Percentiles rank a stretch among this genome's conserved stretches.
Conservation (phyloP, 1,139 yeast species). For the Geotrichum klebahnii region DNA sequence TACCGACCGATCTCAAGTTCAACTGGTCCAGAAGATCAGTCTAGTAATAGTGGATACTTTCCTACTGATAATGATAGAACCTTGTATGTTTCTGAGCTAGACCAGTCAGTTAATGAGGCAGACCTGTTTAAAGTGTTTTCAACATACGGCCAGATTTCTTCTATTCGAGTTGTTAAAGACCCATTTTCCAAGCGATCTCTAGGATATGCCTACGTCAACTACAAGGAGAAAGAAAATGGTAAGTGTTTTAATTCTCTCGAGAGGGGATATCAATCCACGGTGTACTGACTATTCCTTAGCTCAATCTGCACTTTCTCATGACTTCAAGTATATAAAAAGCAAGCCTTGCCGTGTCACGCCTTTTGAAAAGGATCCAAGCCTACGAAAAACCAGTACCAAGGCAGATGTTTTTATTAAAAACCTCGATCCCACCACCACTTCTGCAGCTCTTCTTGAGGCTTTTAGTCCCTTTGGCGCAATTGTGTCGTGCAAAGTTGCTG, state of each 20-base stretch:
- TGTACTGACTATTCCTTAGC: too few species aligned
- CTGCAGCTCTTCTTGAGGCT: slow-evolving; percentile 74
- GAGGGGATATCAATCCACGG: not conserved
- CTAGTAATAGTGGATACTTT: not conserved
- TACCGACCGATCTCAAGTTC: slow-evolving; percentile 2
- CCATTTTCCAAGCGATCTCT: slow-evolving; percentile 79
- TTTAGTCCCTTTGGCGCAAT: slow-evolving; percentile 82
- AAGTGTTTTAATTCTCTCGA: not conserved
- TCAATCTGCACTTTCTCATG: slow-evolving; percentile 73
- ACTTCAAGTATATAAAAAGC: slow-evolving; percentile 77
- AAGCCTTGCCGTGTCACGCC: slow-evolving; percentile 86
- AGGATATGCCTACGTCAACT: slow-evolving; percentile 92
- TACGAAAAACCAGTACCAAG: slow-evolving; percentile 50
- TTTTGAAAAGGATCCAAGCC: slow-evolving; percentile 86
- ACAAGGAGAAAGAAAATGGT: slow-evolving; percentile 60
- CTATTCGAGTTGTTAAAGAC: slow-evolving; percentile 90
- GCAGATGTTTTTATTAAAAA: slow-evolving; percentile 82
- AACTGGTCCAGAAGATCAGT: not conserved
- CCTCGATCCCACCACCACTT: slow-evolving; percentile 77
- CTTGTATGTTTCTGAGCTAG: slow-evolving; percentile 14
- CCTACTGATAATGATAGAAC: slow-evolving; percentile 2
- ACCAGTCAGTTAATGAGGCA: slow-evolving; percentile 18
- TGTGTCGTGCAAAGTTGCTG: slow-evolving; percentile 87
- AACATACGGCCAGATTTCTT: slow-evolving; percentile 76
- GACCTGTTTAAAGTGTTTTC: slow-evolving; percentile 62